phyloP scores from a whole-genome alignment of 371 early-diverging fungal species.

The Actinomucor elegans region DNA sequence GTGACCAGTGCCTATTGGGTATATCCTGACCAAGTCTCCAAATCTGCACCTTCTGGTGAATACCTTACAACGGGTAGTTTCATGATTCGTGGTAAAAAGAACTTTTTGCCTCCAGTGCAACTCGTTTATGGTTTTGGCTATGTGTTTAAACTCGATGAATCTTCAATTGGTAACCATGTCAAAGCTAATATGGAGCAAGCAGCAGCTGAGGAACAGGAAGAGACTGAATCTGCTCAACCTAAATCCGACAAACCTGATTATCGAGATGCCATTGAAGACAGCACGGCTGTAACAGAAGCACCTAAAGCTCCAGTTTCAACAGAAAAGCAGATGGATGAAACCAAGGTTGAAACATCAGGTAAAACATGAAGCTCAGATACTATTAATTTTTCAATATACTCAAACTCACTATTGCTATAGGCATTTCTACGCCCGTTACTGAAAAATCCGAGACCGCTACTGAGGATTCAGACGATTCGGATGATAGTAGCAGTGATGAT shows the following conservation, averaged over 20 bases:
- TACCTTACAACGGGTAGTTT: constrained; percentile 95
- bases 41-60: constrained; percentile 97
- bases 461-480: constrained; percentile 30
- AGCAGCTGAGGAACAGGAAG: constrained; percentile 1
- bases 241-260: neutral
- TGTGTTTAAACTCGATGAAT: constrained; percentile 87
- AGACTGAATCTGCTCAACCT: neutral
- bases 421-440: neutral
- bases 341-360: constrained; percentile 2
- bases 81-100: constrained; percentile 98
- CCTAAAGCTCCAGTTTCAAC: constrained; percentile 1
- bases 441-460: neutral
- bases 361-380: neutral
- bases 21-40: constrained; percentile 86
- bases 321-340: neutral
- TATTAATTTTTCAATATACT: too few relatives aligned
- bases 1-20: constrained; percentile 98
- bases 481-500: constrained; percentile 40
- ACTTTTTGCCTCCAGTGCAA: constrained; percentile 92
- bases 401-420: neutral
- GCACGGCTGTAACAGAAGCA: neutral
- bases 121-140: constrained; percentile 97
- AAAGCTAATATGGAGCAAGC: constrained; percentile 16
- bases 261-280: constrained; percentile 11
- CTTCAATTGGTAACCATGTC: constrained; percentile 71